These are phyloP conservation scores for Tulasnella sp. DNA, from an alignment of 768 basidiomycete species.

Conservation along the genomic window DNA sequence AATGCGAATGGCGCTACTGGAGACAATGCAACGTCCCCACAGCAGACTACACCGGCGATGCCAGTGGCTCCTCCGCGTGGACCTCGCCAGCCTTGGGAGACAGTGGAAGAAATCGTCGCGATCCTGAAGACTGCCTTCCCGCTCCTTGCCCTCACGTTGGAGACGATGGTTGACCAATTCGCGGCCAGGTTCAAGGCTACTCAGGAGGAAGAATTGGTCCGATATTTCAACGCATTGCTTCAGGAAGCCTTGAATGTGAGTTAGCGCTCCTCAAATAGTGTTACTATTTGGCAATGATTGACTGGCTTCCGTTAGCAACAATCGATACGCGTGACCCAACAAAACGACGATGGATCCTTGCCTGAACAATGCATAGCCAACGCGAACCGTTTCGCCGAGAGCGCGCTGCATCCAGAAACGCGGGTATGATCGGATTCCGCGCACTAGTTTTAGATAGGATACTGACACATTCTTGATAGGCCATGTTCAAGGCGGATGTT, in stretches of 20 bases:
- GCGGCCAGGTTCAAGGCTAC: constrained; percentile 77
- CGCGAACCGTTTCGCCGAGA: constrained; percentile 30
- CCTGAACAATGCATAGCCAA: constrained; percentile 28
- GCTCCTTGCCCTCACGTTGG: constrained; percentile 85
- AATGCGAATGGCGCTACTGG: constrained; percentile 8
- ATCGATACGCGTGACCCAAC: constrained; percentile 26
- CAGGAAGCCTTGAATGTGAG: constrained; percentile 77
- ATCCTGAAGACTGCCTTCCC: constrained; percentile 94
- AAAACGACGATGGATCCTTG: constrained; percentile 31
- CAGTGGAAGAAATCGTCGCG: constrained; percentile 87
- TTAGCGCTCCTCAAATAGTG: not conserved
- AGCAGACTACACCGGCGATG: constrained; percentile 18
- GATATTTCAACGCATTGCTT: constrained; percentile 76
- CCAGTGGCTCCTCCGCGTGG: constrained; percentile 23
- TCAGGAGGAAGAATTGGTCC: constrained; percentile 89
- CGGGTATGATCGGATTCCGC: not conserved
- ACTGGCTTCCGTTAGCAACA: constrained; percentile 27
- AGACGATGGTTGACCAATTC: constrained; percentile 95
- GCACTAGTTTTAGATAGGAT: not conserved
- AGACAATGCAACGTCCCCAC: not conserved
- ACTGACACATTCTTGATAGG: constrained; percentile 34
- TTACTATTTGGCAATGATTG: not conserved
- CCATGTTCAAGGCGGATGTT: constrained; percentile 88
- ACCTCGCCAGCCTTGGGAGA: constrained; percentile 63
- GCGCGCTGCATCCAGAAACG: constrained; percentile 23